These are phyloP conservation scores for Arachis hypogaea DNA, from an alignment of 306 rosid species.

Conservation along the genomic window DNA sequence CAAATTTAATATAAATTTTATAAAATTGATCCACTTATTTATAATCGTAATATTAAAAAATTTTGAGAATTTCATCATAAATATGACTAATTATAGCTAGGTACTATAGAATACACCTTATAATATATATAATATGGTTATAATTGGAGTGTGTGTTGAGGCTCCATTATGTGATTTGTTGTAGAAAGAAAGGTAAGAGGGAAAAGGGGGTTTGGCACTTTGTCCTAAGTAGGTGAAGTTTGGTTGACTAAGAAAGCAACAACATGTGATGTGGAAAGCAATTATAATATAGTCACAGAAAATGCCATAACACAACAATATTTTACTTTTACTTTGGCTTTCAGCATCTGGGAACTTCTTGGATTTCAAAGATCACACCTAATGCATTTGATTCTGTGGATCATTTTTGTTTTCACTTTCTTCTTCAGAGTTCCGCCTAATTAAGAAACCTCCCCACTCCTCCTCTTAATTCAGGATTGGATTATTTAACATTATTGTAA, in stretches of 20 bases:
- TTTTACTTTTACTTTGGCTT: conserved; percentile 46
- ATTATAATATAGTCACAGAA: conserved; percentile 23
- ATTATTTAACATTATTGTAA: background rate
- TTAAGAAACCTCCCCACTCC: background rate
- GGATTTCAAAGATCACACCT: conserved; percentile 30
- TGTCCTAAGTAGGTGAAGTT: conserved; percentile 42
- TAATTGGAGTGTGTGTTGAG: conserved; percentile 25
- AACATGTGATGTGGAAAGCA: conserved; percentile 52
- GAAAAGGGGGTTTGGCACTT: conserved; percentile 16
- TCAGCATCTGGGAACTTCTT: conserved; percentile 31
- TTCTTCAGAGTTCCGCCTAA: background rate
- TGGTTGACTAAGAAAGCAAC: conserved; percentile 63
- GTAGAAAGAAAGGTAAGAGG: background rate
- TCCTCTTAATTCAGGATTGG: background rate
- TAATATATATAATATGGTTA: background rate
- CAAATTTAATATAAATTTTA: background rate
- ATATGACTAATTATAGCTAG: no score
- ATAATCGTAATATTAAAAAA: no score
- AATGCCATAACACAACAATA: conserved; percentile 40
- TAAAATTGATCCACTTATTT: no score
- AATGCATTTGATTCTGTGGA: conserved; percentile 25
- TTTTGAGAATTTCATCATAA: no score
- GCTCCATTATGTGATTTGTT: conserved; percentile 25
- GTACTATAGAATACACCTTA: no score
- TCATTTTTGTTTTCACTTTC: conserved; percentile 27